These are phyloP conservation scores for Epithele typhae DNA, from an alignment of 768 basidiomycete genomes.

Conservation along the genomic window DNA sequence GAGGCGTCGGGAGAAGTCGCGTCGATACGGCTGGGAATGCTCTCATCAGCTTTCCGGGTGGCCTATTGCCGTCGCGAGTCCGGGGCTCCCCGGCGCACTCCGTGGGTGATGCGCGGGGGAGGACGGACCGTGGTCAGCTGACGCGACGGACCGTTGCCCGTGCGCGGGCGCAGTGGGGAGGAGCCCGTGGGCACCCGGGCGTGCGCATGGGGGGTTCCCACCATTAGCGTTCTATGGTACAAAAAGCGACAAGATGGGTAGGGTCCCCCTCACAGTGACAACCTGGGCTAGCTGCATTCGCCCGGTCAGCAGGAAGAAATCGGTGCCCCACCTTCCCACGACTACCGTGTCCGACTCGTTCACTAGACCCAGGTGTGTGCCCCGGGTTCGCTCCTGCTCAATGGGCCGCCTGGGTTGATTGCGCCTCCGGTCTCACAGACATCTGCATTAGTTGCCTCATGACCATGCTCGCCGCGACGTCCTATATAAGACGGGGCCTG, in stretches of 20 bases:
- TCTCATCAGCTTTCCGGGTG: background rate
- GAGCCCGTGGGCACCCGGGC: slow-evolving; percentile 1
- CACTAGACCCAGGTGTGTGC: too few species aligned
- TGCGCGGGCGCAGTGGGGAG: background rate
- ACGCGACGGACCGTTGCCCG: background rate
- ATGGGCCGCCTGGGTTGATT: slow-evolving; percentile 3
- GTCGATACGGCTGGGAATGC: slow-evolving; percentile 7
- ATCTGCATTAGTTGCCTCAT: slow-evolving; percentile 5
- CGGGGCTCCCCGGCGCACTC: too few species aligned
- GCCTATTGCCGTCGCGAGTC: too few species aligned
- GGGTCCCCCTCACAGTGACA: background rate
- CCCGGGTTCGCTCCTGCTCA: too few species aligned
- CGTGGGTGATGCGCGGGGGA: slow-evolving; percentile 4
- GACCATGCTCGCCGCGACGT: slow-evolving; percentile 15
- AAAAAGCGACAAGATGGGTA: background rate
- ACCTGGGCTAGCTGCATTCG: slow-evolving; percentile 5
- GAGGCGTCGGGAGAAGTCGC: slow-evolving; percentile 10
- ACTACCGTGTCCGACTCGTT: background rate
- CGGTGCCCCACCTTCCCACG: slow-evolving; percentile 14
- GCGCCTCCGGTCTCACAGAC: slow-evolving; percentile 10
- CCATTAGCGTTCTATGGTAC: background rate
- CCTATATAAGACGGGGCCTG: slow-evolving; percentile 14
- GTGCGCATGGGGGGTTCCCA: background rate
- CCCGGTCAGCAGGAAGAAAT: slow-evolving; percentile 17
- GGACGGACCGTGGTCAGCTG: slow-evolving; percentile 6